phyloP scores from a whole-genome alignment of 495 filamentous ascomycete genomes.

The Aspergillus diversus region DNA sequence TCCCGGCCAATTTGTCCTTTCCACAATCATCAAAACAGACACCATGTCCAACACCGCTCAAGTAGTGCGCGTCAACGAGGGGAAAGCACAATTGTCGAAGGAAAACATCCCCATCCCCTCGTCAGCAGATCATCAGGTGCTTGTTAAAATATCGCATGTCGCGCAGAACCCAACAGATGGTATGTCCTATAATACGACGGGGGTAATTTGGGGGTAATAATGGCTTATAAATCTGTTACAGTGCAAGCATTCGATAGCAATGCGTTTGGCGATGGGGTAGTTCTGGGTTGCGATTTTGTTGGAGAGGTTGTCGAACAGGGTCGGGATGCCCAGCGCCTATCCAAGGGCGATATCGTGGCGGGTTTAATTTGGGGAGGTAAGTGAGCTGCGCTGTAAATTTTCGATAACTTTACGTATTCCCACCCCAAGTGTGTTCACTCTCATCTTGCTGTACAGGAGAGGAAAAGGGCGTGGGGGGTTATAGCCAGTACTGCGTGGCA shows the following conservation, averaged over 20 bases:
- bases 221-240: background rate
- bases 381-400: background rate
- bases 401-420: background rate
- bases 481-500: slow-evolving; percentile 29
- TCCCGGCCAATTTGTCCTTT: no score
- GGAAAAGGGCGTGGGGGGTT: slow-evolving; percentile 27
- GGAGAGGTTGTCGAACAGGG: slow-evolving; percentile 57
- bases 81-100: background rate
- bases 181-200: slow-evolving; percentile 7
- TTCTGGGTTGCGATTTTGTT: slow-evolving; percentile 57
- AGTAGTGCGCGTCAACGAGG: no score
- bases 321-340: slow-evolving; percentile 41
- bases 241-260: slow-evolving; percentile 33
- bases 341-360: slow-evolving; percentile 41
- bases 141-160: slow-evolving; percentile 34
- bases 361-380: slow-evolving; percentile 34
- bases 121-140: slow-evolving; percentile 22
- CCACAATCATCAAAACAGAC: no score
- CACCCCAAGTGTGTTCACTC: background rate
- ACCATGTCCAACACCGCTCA: no score
- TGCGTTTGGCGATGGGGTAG: slow-evolving; percentile 35
- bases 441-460: slow-evolving; percentile 15
- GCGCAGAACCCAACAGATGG: slow-evolving; percentile 39
- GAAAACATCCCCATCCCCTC: slow-evolving; percentile 11
- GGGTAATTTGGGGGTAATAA: background rate